Evolutionary conservation across 2,329 filamentous ascomycete genomes (phyloP).

Genomic region (Aureobasidium leucospermi): DNA sequence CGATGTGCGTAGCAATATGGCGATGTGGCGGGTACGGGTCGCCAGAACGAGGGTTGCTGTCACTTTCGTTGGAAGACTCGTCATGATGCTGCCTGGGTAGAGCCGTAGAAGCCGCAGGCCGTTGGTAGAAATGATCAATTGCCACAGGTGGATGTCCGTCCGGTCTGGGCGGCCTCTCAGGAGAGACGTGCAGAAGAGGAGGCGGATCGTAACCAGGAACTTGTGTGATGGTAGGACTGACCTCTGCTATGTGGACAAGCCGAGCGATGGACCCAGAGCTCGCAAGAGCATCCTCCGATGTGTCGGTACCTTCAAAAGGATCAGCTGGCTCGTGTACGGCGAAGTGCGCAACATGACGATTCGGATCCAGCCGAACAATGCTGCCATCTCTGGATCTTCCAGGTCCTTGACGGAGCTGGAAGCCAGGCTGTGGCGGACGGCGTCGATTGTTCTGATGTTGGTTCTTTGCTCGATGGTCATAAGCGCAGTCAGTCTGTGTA

Average conservation of each 20-base stretch:
- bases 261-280: background rate
- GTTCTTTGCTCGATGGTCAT: constrained; percentile 7
- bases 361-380: background rate
- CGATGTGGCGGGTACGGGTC: background rate
- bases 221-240: constrained; percentile 7
- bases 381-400: constrained; percentile 4
- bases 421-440: constrained; percentile 1
- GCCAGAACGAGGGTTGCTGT: background rate
- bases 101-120: background rate
- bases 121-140: background rate
- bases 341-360: constrained; percentile 1
- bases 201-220: constrained; percentile 1
- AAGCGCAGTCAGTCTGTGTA: constrained; percentile 7
- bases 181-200: background rate
- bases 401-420: constrained; percentile 15
- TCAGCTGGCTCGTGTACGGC: background rate
- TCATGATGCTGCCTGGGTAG: background rate
- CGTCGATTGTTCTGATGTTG: constrained; percentile 19
- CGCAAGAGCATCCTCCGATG: background rate
- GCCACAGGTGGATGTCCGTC: background rate
- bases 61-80: background rate
- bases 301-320: constrained; percentile 1
- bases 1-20: background rate
- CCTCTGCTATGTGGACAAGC: constrained; percentile 1
- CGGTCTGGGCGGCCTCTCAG: background rate